These are phyloP conservation scores for Colletotrichum costaricense DNA, from an alignment of 2,329 filamentous ascomycete genomes.

Conservation along the genomic window DNA sequence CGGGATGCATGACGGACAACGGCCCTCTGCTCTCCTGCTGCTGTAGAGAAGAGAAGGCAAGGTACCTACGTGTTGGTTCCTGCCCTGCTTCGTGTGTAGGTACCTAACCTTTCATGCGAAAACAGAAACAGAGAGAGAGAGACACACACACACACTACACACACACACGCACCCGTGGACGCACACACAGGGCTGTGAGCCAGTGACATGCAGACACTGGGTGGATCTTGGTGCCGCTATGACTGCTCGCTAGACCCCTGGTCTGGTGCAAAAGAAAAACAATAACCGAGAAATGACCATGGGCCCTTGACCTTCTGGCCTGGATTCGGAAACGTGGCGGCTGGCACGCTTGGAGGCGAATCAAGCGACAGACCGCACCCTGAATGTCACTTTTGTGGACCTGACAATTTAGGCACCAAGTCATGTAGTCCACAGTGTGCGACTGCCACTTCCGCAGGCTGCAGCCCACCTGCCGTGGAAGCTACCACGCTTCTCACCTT, in stretches of 20 bases:
- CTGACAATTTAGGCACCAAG: slow-evolving; percentile 24
- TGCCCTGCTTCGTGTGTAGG: too few species aligned
- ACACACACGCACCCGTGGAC: neutral
- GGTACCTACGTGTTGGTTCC: neutral
- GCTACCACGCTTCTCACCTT: neutral
- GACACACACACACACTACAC: neutral
- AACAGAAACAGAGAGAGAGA: neutral
- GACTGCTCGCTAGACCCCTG: slow-evolving; percentile 23
- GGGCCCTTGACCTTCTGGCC: slow-evolving; percentile 17
- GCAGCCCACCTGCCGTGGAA: slow-evolving; percentile 24
- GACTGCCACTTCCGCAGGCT: neutral
- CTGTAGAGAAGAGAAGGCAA: neutral
- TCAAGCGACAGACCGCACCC: slow-evolving; percentile 21
- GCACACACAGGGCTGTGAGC: slow-evolving; percentile 12
- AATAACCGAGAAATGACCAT: slow-evolving; percentile 27
- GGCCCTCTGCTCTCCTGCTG: neutral
- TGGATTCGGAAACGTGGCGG: slow-evolving; percentile 36
- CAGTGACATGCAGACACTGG: slow-evolving; percentile 22
- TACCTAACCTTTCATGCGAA: too few species aligned
- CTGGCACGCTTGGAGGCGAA: slow-evolving; percentile 26
- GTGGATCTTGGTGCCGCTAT: slow-evolving; percentile 22
- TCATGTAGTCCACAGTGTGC: slow-evolving; percentile 20
- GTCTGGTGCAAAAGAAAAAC: neutral
- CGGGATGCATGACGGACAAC: slow-evolving; percentile 31
- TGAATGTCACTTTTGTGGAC: neutral